These are phyloP conservation scores for Filobasidium floriforme DNA, from an alignment of 768 basidiomycete species.

Conservation along the genomic window DNA sequence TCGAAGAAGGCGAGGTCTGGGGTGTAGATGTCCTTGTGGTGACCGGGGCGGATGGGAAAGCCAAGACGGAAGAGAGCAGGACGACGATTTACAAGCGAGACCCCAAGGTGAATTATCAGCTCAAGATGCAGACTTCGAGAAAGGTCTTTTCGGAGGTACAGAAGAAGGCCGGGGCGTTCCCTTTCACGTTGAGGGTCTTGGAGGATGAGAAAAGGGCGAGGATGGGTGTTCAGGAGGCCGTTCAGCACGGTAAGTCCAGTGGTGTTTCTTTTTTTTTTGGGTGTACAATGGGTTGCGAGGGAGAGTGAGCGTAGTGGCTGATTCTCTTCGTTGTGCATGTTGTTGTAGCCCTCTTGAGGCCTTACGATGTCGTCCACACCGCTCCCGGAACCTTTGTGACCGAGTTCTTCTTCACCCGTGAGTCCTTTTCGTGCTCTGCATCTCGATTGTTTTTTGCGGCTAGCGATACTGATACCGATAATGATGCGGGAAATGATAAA, in stretches of 20 bases:
- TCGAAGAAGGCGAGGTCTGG: slow-evolving; percentile 90
- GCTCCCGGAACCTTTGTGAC: slow-evolving; percentile 77
- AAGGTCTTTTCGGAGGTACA: slow-evolving; percentile 95
- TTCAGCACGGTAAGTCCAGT: slow-evolving; percentile 61
- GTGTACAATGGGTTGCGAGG: too few relatives aligned
- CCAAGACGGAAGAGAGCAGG: slow-evolving; percentile 76
- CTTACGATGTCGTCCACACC: slow-evolving; percentile 91
- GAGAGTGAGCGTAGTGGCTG: not conserved
- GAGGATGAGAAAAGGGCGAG: slow-evolving; percentile 95
- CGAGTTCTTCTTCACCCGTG: slow-evolving; percentile 83
- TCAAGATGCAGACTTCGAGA: slow-evolving; percentile 96
- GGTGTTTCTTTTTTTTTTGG: too few relatives aligned
- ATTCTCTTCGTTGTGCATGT: not conserved
- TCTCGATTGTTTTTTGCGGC: too few relatives aligned
- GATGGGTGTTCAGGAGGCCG: slow-evolving; percentile 91
- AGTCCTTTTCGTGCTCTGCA: slow-evolving; percentile 17
- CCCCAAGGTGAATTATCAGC: slow-evolving; percentile 69
- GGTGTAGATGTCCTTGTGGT: slow-evolving; percentile 75
- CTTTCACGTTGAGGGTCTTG: slow-evolving; percentile 86
- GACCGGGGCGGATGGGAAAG: slow-evolving; percentile 71
- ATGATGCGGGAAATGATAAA: too few relatives aligned
- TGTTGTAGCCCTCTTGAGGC: slow-evolving; percentile 60
- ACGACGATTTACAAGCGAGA: slow-evolving; percentile 91
- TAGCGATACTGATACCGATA: too few relatives aligned
- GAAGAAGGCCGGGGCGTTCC: slow-evolving; percentile 96